These are phyloP conservation scores for Hysterangium stoloniferum DNA, from an alignment of 768 basidiomycete species.

Conservation along the genomic window DNA sequence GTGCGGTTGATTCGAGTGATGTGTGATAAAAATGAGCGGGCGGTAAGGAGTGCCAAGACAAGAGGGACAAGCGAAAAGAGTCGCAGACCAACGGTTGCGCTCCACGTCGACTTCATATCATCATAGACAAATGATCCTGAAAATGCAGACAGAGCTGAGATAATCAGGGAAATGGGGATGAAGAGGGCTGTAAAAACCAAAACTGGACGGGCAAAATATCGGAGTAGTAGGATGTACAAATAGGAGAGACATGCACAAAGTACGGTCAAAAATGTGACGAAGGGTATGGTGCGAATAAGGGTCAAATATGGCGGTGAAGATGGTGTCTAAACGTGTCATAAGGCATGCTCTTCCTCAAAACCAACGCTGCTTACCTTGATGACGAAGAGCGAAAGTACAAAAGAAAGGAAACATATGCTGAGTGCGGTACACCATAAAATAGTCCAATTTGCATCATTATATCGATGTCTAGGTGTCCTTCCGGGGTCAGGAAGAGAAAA, in stretches of 20 bases:
- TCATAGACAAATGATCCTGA: conserved; percentile 68
- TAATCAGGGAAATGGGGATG: conserved; percentile 63
- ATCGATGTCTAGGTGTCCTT: conserved; percentile 59
- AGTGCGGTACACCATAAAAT: conserved; percentile 55
- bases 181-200: conserved; percentile 72
- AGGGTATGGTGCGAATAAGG: conserved; percentile 67
- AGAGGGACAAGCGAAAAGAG: conserved; percentile 74
- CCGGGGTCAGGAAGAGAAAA: conserved; percentile 76
- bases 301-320: conserved; percentile 52
- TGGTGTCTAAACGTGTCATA: conserved; percentile 10
- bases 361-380: conserved; percentile 32
- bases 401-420: conserved; percentile 52
- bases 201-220: conserved; percentile 77
- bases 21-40: conserved; percentile 36
- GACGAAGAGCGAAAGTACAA: conserved; percentile 58
- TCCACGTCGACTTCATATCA: conserved; percentile 63
- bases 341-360: conserved; percentile 18
- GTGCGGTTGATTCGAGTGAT: conserved; percentile 63
- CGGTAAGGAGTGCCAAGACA: conserved; percentile 59
- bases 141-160: conserved; percentile 77
- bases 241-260: conserved; percentile 67
- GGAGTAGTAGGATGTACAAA: conserved; percentile 64
- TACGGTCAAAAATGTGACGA: conserved; percentile 65
- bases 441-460: conserved; percentile 70
- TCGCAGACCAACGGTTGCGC: conserved; percentile 72